Base-by-base conservation (phyloP, 1,139 yeast species). In the Blastobotrys aristatus region DNA sequence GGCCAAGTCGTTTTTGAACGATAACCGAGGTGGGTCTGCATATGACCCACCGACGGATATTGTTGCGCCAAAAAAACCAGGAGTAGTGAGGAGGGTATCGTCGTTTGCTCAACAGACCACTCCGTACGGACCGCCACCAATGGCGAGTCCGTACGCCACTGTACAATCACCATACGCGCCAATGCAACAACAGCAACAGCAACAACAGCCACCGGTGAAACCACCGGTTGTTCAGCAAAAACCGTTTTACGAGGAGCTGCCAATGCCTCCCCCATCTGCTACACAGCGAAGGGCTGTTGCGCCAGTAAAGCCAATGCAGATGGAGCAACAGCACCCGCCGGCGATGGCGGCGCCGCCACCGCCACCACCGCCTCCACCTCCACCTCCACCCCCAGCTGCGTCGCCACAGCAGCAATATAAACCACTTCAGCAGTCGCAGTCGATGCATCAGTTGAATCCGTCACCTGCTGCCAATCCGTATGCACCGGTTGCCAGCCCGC, bases 31-130 rank as follows among this genome's bases (percentile, higher is more conserved):
- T 2, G 51, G 51, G 11, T 59, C 59, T 43, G 63, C 63, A 11
- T 87, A 85, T 60, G 96, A 87, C 61, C 80, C 87, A 57, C 96
- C 96, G 1, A 69, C 75, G 34, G 81, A 74, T 46, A 65, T 86
- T 44, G 68, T 85, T 24, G 70, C 75, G 1, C 71, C 70, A 32
- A 71, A 53, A 13, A 45, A 44, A 13, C 39, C 45, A 11, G n/a
- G n/a, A n/a, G n/a, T n/a, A n/a, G 47, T 49, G 24, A 44, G 52
- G 14, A 39, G 47, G 17, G 43, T 40, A 2, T 22, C 36, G 2
- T 48, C 54, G 10, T 49, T 40, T 37, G 52, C 44, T 27, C 55
- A 43, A 32, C 51, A 43, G 7, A 43, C 53, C n/a, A 37, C 49
- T 22, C 49, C 47, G 4, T 44, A 50, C 39, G 52, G 53, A 2